Evolutionary conservation across 331 rosid genomes (phyloP).

Genomic region (Acacia pycnantha): DNA sequence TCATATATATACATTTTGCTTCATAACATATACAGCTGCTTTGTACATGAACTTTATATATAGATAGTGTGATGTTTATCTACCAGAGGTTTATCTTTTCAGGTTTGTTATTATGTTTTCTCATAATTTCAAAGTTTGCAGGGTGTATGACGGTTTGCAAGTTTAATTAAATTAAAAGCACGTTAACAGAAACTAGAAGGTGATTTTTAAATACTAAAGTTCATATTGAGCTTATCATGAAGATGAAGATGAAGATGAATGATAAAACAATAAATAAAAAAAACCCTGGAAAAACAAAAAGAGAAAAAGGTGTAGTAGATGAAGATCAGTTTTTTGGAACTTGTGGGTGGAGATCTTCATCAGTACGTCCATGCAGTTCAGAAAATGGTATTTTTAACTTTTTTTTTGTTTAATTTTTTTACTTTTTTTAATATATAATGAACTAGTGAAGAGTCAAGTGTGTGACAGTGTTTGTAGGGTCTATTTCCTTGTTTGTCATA

Average conservation of each 20-base stretch:
- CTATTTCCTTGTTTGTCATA: not conserved
- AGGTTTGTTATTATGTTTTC: not conserved
- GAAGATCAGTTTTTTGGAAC: not conserved
- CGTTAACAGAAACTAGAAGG: not conserved
- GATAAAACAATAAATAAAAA: not conserved
- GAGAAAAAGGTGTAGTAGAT: no score
- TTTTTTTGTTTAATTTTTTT: no score
- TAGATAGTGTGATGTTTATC: conserved; percentile 16
- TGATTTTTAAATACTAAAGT: not conserved
- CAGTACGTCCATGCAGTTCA: not conserved
- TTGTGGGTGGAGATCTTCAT: not conserved
- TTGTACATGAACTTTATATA: conserved; percentile 35
- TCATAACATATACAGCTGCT: conserved; percentile 9
- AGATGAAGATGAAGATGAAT: not conserved
- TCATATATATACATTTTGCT: conserved; percentile 7
- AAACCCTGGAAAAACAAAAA: not conserved
- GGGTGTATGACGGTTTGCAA: conserved; percentile 18
- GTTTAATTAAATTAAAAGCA: conserved; percentile 4
- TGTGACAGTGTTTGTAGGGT: not conserved
- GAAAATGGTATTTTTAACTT: not conserved
- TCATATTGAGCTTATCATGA: not conserved
- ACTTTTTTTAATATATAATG: no score
- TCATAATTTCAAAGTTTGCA: not conserved
- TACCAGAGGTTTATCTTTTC: not conserved
- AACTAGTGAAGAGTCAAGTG: not conserved